These are phyloP conservation scores for Leersia perrieri DNA, from an alignment of 176 grass and related monocot genomes.

Conservation along the genomic window DNA sequence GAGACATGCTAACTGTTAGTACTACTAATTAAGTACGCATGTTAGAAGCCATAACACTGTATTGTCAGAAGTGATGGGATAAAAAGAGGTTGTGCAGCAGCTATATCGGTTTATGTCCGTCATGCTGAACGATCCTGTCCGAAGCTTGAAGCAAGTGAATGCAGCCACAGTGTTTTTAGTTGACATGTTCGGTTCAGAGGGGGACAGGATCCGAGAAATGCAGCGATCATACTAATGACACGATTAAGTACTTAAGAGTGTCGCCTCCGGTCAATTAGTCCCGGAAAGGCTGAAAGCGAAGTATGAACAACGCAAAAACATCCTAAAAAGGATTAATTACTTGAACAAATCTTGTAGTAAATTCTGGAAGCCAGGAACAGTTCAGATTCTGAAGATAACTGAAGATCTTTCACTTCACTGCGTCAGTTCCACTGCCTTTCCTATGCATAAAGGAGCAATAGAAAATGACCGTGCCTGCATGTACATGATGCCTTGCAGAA, in stretches of 20 bases:
- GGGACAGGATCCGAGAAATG: constrained; percentile 4
- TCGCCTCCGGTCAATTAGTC: not conserved
- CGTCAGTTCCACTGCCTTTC: not conserved
- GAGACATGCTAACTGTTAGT: not conserved
- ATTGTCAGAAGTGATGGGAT: not conserved
- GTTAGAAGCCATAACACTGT: not conserved
- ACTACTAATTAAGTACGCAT: not conserved
- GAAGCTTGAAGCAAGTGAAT: constrained; percentile 25
- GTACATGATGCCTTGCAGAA: not conserved
- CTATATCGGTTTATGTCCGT: not conserved
- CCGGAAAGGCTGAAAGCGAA: constrained; percentile 12
- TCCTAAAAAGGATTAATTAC: not conserved
- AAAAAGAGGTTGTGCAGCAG: not conserved
- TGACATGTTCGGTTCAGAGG: constrained; percentile 3
- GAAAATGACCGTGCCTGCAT: not conserved
- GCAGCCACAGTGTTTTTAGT: not conserved
- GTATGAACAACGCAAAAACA: not conserved
- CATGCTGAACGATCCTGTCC: constrained; percentile 18
- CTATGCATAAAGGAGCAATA: not conserved
- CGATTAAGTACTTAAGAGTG: not conserved
- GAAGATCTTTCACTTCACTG: not conserved
- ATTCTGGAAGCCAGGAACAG: not conserved
- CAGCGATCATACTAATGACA: not conserved
- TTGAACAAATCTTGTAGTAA: not conserved
- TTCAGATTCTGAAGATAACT: not conserved